Evolutionary conservation across 345 rosid genomes (phyloP).

Genomic region (Rhodomyrtus tomentosa): DNA sequence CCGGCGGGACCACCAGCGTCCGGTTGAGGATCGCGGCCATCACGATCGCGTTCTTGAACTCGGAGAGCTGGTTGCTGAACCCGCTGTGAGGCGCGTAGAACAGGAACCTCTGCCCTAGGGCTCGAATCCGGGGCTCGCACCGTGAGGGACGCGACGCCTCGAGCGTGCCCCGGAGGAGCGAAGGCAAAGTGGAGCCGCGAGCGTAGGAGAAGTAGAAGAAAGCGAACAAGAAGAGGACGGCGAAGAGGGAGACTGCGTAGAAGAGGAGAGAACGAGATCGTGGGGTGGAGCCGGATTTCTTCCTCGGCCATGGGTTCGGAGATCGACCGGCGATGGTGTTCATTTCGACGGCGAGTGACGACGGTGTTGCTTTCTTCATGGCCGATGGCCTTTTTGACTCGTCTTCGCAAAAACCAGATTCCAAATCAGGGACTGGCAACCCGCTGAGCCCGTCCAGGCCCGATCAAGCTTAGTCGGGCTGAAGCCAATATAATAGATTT

Average conservation of each 20-base stretch:
- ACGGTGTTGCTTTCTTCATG: not conserved
- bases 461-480: not conserved
- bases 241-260: conserved; percentile 5
- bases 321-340: not conserved
- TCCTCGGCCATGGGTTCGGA: not conserved
- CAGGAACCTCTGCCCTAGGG: conserved; percentile 36
- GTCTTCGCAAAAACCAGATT: not conserved
- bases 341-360: too few relatives aligned
- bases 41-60: conserved; percentile 66
- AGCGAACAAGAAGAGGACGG: conserved; percentile 17
- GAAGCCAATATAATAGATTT: not conserved
- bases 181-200: conserved; percentile 30
- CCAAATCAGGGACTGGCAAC: not conserved
- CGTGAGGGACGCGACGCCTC: conserved; percentile 24
- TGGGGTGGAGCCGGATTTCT: not conserved
- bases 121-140: conserved; percentile 13
- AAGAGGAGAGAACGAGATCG: not conserved
- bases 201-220: conserved; percentile 18
- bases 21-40: conserved; percentile 74
- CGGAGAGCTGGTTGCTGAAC: conserved; percentile 90
- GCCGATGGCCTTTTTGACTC: not conserved
- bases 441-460: not conserved
- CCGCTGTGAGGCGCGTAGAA: conserved; percentile 92
- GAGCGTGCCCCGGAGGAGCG: conserved; percentile 21
- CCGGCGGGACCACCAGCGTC: conserved; percentile 74